Conservation (phyloP, 176 grass and related monocot species). For the Zizania latifolia region DNA sequence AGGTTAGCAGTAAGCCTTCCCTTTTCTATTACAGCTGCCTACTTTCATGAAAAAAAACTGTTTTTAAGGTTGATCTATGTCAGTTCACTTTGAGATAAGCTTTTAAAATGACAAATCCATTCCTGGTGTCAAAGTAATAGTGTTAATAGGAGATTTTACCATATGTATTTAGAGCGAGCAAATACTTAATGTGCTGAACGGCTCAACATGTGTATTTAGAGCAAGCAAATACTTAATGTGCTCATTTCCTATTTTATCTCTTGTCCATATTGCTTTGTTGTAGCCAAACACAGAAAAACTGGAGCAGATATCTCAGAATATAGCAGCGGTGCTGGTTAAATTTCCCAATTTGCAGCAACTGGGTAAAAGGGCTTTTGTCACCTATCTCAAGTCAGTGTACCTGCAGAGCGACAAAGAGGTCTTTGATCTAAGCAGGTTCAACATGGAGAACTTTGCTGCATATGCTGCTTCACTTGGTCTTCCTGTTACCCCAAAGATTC, state of each 20-base stretch:
- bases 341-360: conserved; percentile 66
- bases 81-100: neutral
- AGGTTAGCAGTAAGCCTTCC: conserved; percentile 36
- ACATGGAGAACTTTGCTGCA: conserved; percentile 62
- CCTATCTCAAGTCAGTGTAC: conserved; percentile 75
- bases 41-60: neutral
- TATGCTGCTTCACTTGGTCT: conserved; percentile 83
- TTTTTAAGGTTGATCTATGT: neutral
- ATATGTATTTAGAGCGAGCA: neutral
- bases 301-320: conserved; percentile 66
- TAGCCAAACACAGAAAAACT: conserved; percentile 67
- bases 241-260: neutral
- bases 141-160: neutral
- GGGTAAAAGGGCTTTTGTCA: conserved; percentile 80
- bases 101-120: neutral
- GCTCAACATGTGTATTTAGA: neutral
- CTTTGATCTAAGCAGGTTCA: conserved; percentile 69
- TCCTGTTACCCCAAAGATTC: conserved; percentile 56
- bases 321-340: conserved; percentile 73
- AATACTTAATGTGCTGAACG: neutral
- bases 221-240: neutral
- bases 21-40: neutral
- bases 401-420: conserved; percentile 61
- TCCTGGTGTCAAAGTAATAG: neutral
- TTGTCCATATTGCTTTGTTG: conserved; percentile 19